Base-by-base conservation (phyloP, 2,329 filamentous ascomycete species). In the Paraconiothyrium sp. region DNA sequence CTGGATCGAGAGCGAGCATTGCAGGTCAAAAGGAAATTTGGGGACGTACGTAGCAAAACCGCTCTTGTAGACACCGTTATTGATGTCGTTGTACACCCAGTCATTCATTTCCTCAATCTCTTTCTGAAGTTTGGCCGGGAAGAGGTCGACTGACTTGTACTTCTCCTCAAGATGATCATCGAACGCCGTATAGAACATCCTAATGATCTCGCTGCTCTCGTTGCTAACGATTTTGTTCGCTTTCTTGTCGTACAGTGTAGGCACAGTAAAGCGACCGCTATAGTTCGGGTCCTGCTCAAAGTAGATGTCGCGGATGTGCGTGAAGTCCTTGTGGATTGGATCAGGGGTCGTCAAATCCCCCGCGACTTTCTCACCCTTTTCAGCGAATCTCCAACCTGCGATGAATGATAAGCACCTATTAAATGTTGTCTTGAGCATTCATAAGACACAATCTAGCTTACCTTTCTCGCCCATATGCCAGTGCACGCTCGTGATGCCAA, bases 151-250 rank as follows among this genome's bases (percentile, higher is more conserved):
- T 0, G 76, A 72, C 62, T 76, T 80, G 69, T 80, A 80, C 67
- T 83, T 74, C 7, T 80, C 78, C 1, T 78, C 78, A n/a, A 85
- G 67, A 27, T 84, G 51, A 43, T 80, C 74, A 60, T 98, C 89
- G 75, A 98, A 98, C 77, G 88, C 92, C 46, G 85, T 85, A 75
- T 92, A 92, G 64, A 97, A 83, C 92, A 97, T 97, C 75, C 94
- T 89, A 77, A 97, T 89, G 76, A 97, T 97, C 82, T 97, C 94
- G 68, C 90, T 89, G 78, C 91, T 93, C 85, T 97, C 94, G 69
- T 97, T 97, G 86, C 86, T 95, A 64, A 97, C 93, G 73, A 97
- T 96, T 37, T 83, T 86, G 72, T 89, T 86, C 56, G 83, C 81
- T 81, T 90, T 89, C 81, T 88, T 92, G 80, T 97, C 92, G 81